Evolutionary conservation across 768 basidiomycete species (phyloP), one percentile per base, ranked within the genome.

Genomic region (Mycena maculata): DNA sequence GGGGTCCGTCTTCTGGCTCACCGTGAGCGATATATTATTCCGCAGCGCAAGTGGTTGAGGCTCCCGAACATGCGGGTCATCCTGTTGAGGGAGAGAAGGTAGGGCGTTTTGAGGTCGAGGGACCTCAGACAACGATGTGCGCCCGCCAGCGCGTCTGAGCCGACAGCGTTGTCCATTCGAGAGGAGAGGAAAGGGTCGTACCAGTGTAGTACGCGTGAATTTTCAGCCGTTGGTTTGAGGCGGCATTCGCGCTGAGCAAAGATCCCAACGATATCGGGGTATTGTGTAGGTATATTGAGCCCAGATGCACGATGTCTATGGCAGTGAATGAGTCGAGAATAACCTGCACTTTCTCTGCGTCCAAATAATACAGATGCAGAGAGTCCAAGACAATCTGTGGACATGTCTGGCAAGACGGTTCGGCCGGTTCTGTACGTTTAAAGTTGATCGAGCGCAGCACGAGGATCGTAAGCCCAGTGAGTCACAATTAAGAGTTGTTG

Each of bases 241-340:
- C 7, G 1, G 67, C 48, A 27, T 63, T 68, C 31, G 50, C 15
- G 22, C 49, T 28, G n/a, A 68, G 23, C 12, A 63, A 22, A 4
- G 56, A 58, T n/a, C n/a, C n/a, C n/a, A n/a, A n/a, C 2, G 30
- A 44, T 55, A 63, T 68, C 0, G 67, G 61, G 16, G 55, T 68
- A 49, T 68, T 68, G 61, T 63, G 67, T 16, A 68, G 56, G 41
- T 63, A 68, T 20, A 68, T 20, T 4, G 48, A 54, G 30, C 61
- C 54, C 47, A 68, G 56, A 4, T 28, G 39, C 39, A 38, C 59
- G 45, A 68, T 49, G 30, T 68, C 67, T n/a, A 68, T 36, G 18
- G 23, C 16, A 6, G 54, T 49, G 60, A 68, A 63, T 10, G 56
- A 38, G 22, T 31, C 28, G 6, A 68, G 33, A 31, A 63, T 42